Percentiles rank a stretch among this genome's conserved stretches.
Evolutionary conservation across 768 basidiomycete genomes (phyloP).

Genomic region (Chalciporus piperatus): DNA sequence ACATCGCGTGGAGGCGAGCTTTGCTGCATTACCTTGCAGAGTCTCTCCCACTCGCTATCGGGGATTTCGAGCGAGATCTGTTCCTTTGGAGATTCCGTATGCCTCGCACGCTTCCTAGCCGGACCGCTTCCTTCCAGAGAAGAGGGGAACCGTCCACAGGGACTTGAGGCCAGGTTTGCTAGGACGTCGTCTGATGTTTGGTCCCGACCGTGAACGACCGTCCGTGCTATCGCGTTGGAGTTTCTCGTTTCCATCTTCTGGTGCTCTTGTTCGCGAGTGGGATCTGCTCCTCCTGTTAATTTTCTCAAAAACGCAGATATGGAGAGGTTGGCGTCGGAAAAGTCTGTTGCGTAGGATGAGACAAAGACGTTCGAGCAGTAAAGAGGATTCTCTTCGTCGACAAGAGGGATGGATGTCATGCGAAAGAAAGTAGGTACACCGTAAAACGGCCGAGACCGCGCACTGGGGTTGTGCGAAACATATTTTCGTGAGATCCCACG

Average conservation of each 20-base stretch:
- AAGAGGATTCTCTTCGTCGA: constrained; percentile 55
- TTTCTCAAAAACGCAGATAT: constrained; percentile 5
- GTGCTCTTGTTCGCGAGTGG: not conserved
- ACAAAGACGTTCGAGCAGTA: constrained; percentile 47
- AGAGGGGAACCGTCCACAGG: not conserved
- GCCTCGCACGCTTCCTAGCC: not conserved
- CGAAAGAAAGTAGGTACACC: not conserved
- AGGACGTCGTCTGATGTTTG: constrained; percentile 12
- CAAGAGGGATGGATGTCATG: constrained; percentile 28
- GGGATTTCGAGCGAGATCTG: not conserved
- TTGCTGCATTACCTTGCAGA: not conserved
- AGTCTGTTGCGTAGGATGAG: constrained; percentile 3
- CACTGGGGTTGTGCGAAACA: too few species aligned
- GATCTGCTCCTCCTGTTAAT: not conserved
- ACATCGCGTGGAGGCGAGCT: too few species aligned
- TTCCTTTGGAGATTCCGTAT: not conserved
- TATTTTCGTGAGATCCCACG: too few species aligned
- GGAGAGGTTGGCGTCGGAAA: constrained; percentile 1
- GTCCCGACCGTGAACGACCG: not conserved
- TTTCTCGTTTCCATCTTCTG: constrained; percentile 1
- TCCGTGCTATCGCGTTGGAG: not conserved
- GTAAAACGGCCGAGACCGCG: too few species aligned
- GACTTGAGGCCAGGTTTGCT: not conserved
- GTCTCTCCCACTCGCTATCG: not conserved
- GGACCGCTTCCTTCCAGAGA: not conserved